phyloP scores from a whole-genome alignment of 2,329 filamentous ascomycete species.

The Xylaria sp. region DNA sequence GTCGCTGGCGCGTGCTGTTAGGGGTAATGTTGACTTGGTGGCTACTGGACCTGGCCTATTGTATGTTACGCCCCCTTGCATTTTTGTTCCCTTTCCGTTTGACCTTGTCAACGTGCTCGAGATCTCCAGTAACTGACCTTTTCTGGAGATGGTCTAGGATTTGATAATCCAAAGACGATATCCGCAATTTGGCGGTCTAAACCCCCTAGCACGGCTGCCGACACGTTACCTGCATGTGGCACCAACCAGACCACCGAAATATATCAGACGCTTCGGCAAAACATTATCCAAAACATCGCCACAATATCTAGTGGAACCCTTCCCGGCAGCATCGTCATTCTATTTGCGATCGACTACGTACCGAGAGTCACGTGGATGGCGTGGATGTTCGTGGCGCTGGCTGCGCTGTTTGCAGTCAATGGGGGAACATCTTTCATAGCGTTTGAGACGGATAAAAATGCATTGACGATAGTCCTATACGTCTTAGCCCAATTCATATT shows the following conservation, averaged over 20 bases:
- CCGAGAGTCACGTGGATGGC: conserved; percentile 45
- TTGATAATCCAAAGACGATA: conserved; percentile 50
- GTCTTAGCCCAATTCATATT: conserved; percentile 66
- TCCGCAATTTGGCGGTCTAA: conserved; percentile 41
- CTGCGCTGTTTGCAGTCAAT: conserved; percentile 43
- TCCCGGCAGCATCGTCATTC: conserved; percentile 40
- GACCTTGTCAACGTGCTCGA: background rate
- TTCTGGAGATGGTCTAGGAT: conserved; percentile 53
- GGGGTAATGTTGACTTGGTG: conserved; percentile 57
- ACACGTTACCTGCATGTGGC: background rate
- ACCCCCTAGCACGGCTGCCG: background rate
- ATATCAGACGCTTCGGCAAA: conserved; percentile 39
- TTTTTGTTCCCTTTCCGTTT: background rate
- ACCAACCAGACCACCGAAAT: conserved; percentile 38
- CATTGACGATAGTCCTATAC: conserved; percentile 60
- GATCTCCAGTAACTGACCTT: conserved; percentile 2
- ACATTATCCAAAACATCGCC: conserved; percentile 41
- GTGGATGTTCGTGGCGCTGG: conserved; percentile 44
- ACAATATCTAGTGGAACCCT: conserved; percentile 43
- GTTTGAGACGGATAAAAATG: conserved; percentile 40
- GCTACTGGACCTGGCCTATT: conserved; percentile 58
- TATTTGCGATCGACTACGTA: conserved; percentile 44
- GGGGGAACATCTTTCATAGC: conserved; percentile 45
- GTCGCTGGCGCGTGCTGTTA: conserved; percentile 46
- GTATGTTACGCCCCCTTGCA: conserved; percentile 3